Conservation (phyloP, 352 stramenopile genomes). For the Globisporangium iwayamae region DNA sequence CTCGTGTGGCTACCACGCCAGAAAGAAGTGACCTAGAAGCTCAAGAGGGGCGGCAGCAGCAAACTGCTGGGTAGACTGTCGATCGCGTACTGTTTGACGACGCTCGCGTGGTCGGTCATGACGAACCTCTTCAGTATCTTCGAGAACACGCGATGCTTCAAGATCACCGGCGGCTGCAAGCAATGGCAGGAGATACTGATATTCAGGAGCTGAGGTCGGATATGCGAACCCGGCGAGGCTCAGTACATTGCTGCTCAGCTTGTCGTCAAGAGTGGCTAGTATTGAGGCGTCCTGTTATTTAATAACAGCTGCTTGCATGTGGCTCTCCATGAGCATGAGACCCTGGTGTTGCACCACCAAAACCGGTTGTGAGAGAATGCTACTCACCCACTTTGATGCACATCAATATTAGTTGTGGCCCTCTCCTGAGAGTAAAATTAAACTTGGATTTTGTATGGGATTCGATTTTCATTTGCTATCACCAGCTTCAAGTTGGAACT, state of each 20-base stretch:
- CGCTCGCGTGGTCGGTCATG: not conserved
- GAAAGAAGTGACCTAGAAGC: not conserved
- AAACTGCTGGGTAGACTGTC: not conserved
- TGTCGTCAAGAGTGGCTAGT: no score
- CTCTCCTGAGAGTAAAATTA: not conserved
- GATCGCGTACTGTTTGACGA: not conserved
- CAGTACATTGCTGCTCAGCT: no score
- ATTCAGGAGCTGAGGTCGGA: not conserved
- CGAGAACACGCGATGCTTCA: not conserved
- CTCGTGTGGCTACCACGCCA: not conserved
- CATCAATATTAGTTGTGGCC: no score
- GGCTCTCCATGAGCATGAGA: no score
- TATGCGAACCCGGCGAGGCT: not conserved
- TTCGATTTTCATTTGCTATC: not conserved
- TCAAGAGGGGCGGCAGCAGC: not conserved
- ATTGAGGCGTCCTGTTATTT: no score
- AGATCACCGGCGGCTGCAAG: not conserved
- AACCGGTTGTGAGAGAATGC: no score
- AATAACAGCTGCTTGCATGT: no score
- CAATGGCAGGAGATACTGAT: no score
- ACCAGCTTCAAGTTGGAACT: not conserved
- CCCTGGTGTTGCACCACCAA: no score
- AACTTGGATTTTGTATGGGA: not conserved
- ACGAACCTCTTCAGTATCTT: constrained; percentile 3
- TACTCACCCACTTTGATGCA: no score